phyloP scores from a whole-genome alignment of 306 rosid species.

The Lotus japonicus region DNA sequence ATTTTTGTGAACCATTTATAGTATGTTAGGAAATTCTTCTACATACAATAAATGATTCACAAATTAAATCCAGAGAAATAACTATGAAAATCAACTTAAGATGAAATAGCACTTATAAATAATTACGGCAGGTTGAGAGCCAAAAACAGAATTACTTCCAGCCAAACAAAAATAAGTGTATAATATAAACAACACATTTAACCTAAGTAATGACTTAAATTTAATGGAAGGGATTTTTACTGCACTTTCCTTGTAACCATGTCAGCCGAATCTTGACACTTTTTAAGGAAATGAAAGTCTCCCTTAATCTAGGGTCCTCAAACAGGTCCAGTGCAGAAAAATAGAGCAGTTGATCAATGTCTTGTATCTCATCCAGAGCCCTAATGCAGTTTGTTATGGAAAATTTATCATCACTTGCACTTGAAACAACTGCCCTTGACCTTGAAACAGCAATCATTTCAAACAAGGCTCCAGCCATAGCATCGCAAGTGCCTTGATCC shows the following conservation, averaged over 20 bases:
- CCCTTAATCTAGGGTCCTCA: conserved; percentile 63
- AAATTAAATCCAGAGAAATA: too few species aligned
- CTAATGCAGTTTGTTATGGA: conserved; percentile 66
- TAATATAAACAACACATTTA: not conserved
- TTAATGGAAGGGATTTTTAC: conserved; percentile 23
- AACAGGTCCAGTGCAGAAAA: conserved; percentile 72
- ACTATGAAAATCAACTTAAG: too few species aligned
- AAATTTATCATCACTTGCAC: conserved; percentile 44
- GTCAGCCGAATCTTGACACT: conserved; percentile 42
- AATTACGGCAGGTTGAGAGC: not conserved
- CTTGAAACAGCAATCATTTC: conserved; percentile 68
- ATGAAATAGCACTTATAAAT: not conserved
- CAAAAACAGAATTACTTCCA: conserved; percentile 11
- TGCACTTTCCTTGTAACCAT: conserved; percentile 71
- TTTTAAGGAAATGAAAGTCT: conserved; percentile 62
- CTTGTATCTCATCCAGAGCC: conserved; percentile 68
- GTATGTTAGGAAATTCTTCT: too few species aligned
- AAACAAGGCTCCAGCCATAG: conserved; percentile 57
- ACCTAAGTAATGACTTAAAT: conserved; percentile 14
- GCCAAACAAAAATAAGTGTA: conserved; percentile 9
- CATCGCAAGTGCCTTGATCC: conserved; percentile 45
- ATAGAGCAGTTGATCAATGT: conserved; percentile 46
- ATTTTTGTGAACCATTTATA: too few species aligned
- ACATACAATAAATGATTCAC: too few species aligned
- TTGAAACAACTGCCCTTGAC: conserved; percentile 31